Evolutionary conservation across 2,329 filamentous ascomycete species (phyloP).

Genomic region (Fusarium sublunatum): DNA sequence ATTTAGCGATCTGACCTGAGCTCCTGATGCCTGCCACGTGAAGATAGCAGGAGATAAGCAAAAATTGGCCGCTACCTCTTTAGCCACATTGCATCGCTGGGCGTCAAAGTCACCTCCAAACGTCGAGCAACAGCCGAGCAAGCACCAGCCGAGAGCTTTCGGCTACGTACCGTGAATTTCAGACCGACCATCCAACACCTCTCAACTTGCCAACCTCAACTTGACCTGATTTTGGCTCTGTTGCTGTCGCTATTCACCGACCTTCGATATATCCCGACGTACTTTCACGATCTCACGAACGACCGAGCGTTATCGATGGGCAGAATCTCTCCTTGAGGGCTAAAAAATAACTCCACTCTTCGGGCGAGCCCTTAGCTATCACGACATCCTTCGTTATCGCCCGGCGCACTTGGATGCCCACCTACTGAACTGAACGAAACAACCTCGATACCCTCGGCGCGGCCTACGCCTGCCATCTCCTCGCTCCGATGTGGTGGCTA

Average conservation of each 20-base stretch:
- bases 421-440: slow-evolving; percentile 30
- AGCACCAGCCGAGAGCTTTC: slow-evolving; percentile 36
- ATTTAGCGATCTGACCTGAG: slow-evolving; percentile 30
- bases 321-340: slow-evolving; percentile 26
- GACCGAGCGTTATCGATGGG: slow-evolving; percentile 37
- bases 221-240: slow-evolving; percentile 4
- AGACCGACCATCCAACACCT: slow-evolving; percentile 10
- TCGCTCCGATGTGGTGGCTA: slow-evolving; percentile 79
- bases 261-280: slow-evolving; percentile 27
- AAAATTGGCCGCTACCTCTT: slow-evolving; percentile 44
- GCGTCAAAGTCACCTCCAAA: slow-evolving; percentile 42
- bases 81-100: slow-evolving; percentile 47
- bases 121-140: slow-evolving; percentile 32
- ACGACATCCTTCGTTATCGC: slow-evolving; percentile 21
- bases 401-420: slow-evolving; percentile 36
- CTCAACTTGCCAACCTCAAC: slow-evolving; percentile 14
- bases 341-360: slow-evolving; percentile 24
- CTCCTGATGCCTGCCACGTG: slow-evolving; percentile 39
- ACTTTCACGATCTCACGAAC: slow-evolving; percentile 32
- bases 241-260: slow-evolving; percentile 26
- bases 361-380: slow-evolving; percentile 18
- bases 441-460: slow-evolving; percentile 38
- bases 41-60: slow-evolving; percentile 47
- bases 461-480: slow-evolving; percentile 46
- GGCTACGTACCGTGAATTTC: slow-evolving; percentile 31